These are phyloP conservation scores for Polygonum aviculare DNA, from an alignment of 148 eudicot species.

Conservation along the genomic window DNA sequence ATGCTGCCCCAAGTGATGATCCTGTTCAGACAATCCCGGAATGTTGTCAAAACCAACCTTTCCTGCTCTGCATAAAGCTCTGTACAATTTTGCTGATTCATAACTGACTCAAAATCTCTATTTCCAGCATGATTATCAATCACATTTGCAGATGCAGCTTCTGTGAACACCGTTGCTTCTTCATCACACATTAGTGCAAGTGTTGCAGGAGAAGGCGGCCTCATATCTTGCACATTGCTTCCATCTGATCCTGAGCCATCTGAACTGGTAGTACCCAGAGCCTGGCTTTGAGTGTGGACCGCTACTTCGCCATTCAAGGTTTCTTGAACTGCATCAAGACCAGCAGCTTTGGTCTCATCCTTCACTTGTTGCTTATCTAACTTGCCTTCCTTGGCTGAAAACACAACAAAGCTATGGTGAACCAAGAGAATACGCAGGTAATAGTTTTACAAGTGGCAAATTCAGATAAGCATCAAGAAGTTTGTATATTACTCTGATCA, in stretches of 20 bases:
- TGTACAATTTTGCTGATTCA: constrained; percentile 8
- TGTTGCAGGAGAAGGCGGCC: constrained; percentile 63
- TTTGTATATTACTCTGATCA: neutral
- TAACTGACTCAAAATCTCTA: constrained; percentile 12
- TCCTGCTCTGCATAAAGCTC: constrained; percentile 44
- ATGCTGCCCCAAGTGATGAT: constrained; percentile 44
- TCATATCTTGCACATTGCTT: constrained; percentile 19
- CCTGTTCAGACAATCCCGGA: constrained; percentile 38
- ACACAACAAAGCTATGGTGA: neutral
- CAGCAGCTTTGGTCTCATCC: constrained; percentile 16
- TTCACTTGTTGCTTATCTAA: constrained; percentile 8
- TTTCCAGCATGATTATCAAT: constrained; percentile 8
- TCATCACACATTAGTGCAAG: constrained; percentile 66
- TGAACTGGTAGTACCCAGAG: constrained; percentile 2
- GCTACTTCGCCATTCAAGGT: constrained; percentile 11
- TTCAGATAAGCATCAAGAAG: neutral
- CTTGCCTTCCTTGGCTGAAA: constrained; percentile 7
- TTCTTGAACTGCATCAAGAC: constrained; percentile 12
- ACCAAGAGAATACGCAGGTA: neutral
- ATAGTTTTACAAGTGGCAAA: neutral
- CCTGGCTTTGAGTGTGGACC: constrained; percentile 10
- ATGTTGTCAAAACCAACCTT: constrained; percentile 34
- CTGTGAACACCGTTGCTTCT: constrained; percentile 30
- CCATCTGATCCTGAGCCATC: constrained; percentile 29
- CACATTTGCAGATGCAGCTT: constrained; percentile 21